Evolutionary conservation across 2,329 filamentous ascomycete species (phyloP).

Genomic region (Zasmidium cellare): DNA sequence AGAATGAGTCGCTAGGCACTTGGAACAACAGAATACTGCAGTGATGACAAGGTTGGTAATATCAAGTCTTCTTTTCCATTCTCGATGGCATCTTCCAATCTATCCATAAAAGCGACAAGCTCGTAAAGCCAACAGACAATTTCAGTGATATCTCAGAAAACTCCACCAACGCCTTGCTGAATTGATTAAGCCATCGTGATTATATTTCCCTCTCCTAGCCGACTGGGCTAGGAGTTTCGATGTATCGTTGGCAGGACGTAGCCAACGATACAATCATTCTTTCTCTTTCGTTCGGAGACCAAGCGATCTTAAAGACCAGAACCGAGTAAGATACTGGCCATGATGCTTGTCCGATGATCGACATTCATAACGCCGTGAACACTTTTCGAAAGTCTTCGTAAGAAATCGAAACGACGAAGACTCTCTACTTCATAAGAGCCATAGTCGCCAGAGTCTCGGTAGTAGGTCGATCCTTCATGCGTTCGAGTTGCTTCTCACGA

Average conservation of each 20-base stretch:
- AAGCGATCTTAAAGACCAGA: too few species aligned
- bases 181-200: background rate
- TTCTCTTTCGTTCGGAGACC: background rate
- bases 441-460: conserved; percentile 12
- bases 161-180: background rate
- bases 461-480: conserved; percentile 5
- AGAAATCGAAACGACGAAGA: too few species aligned
- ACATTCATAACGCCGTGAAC: too few species aligned
- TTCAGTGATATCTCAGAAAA: background rate
- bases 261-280: background rate
- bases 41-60: too few species aligned
- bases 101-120: too few species aligned
- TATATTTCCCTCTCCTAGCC: background rate
- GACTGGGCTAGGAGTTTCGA: background rate
- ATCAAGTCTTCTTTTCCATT: too few species aligned
- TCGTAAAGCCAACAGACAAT: background rate
- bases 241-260: background rate
- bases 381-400: background rate
- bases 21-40: too few species aligned
- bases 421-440: conserved; percentile 8
- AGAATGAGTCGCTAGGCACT: too few species aligned
- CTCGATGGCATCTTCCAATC: too few species aligned
- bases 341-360: too few species aligned
- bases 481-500: conserved; percentile 13
- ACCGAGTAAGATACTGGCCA: too few species aligned